These are phyloP conservation scores for Solanum chiquidenum DNA, from an alignment of 257 asterid genomes.

Conservation along the genomic window DNA sequence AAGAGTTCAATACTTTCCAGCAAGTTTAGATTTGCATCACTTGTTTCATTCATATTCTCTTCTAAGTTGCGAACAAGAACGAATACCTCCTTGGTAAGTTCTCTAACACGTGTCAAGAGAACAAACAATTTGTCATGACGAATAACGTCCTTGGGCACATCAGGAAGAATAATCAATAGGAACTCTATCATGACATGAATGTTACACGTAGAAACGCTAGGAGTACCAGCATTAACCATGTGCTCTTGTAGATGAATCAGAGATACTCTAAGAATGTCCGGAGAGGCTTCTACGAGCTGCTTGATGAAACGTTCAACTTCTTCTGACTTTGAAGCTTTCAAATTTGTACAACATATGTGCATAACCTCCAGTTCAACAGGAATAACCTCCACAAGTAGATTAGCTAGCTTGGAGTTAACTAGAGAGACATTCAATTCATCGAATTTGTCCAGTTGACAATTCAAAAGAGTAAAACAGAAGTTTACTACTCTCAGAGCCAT, in stretches of 20 bases:
- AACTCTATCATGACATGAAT: background rate
- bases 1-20: background rate
- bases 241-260: background rate
- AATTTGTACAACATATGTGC: too few relatives aligned
- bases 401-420: too few relatives aligned
- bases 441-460: accelerated
- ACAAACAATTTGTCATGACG: background rate
- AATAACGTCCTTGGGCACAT: background rate
- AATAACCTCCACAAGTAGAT: too few relatives aligned
- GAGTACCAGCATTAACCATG: background rate
- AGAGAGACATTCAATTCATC: too few relatives aligned
- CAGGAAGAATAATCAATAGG: background rate
- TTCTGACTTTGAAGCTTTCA: too few relatives aligned
- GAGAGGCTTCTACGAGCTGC: too few relatives aligned
- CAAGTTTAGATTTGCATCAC: background rate
- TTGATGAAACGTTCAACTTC: too few relatives aligned
- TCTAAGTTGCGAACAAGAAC: background rate
- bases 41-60: background rate
- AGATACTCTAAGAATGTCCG: background rate
- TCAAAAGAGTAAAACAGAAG: background rate
- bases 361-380: too few relatives aligned
- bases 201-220: accelerated
- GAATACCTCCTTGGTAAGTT: background rate
- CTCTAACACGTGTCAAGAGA: background rate
- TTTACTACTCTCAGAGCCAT: background rate